Evolutionary conservation across 495 filamentous ascomycete species (phyloP).

Genomic region (Aspergillus avenaceus): DNA sequence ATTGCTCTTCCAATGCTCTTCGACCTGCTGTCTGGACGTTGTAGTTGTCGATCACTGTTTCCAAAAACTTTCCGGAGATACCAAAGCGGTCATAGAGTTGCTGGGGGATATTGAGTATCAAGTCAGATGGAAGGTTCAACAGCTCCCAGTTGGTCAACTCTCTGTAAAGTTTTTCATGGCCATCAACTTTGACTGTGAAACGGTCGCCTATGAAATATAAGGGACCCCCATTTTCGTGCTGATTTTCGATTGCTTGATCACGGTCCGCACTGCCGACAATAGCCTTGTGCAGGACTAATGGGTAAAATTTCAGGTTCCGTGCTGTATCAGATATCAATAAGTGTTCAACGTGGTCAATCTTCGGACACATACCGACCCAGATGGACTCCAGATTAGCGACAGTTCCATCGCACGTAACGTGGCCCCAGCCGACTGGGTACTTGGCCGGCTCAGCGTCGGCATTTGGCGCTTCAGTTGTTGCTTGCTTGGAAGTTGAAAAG

Average conservation of each 20-base stretch:
- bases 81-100: conserved; percentile 28
- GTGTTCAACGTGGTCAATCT: neutral
- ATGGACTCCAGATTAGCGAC: conserved; percentile 46
- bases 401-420: conserved; percentile 40
- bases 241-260: no score
- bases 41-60: conserved; percentile 24
- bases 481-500: no score
- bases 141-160: conserved; percentile 39
- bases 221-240: conserved; percentile 17
- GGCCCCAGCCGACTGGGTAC: conserved; percentile 31
- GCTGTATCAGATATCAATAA: conserved; percentile 17
- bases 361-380: conserved; percentile 22
- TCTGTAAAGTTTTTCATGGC: conserved; percentile 29
- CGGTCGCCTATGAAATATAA: conserved; percentile 26
- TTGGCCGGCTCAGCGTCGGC: no score
- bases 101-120: conserved; percentile 35
- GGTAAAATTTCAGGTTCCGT: conserved; percentile 49
- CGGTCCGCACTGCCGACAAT: no score
- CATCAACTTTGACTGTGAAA: conserved; percentile 32
- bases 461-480: no score
- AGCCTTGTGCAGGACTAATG: conserved; percentile 32
- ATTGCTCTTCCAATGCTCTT: conserved; percentile 18
- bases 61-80: conserved; percentile 27
- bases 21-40: conserved; percentile 38
- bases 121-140: conserved; percentile 36